These are phyloP conservation scores for Colletotrichum tamarilloi DNA, from an alignment of 2,329 filamentous ascomycete genomes.

Conservation along the genomic window DNA sequence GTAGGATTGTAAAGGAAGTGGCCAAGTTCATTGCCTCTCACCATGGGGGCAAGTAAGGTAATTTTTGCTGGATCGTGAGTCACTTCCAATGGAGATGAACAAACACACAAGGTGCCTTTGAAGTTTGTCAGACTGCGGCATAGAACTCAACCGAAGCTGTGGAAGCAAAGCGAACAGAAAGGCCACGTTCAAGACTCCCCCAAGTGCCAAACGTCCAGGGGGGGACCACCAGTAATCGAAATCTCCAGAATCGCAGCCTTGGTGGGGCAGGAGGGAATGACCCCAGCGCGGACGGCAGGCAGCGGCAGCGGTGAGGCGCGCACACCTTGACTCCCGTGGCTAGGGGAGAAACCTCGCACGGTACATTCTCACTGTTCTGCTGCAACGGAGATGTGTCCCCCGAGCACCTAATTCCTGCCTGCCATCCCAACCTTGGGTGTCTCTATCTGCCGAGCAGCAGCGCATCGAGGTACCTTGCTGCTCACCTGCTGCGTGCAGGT, in stretches of 20 bases:
- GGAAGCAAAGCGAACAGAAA: constrained; percentile 12
- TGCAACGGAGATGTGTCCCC: constrained; percentile 24
- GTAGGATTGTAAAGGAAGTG: neutral
- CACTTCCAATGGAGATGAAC: neutral
- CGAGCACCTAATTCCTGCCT: neutral
- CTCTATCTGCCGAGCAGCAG: neutral
- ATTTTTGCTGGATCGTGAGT: constrained; percentile 10
- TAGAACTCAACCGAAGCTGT: constrained; percentile 15
- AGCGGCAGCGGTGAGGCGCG: constrained; percentile 33
- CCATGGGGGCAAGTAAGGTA: neutral
- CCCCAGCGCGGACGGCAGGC: constrained; percentile 7
- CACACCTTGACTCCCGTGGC: constrained; percentile 23
- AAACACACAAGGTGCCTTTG: neutral
- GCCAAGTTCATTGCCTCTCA: neutral
- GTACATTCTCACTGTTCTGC: constrained; percentile 12
- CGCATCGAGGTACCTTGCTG: neutral
- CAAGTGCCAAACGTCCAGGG: neutral
- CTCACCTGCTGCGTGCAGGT: neutral
- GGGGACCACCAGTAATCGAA: constrained; percentile 25
- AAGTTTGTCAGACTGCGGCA: neutral
- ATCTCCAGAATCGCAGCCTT: constrained; percentile 34
- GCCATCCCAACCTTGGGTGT: neutral
- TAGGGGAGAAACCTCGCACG: constrained; percentile 11
- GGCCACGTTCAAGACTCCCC: constrained; percentile 9
- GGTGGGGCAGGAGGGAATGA: constrained; percentile 17